phyloP scores from a whole-genome alignment of 2,329 filamentous ascomycete genomes.

The Onygenales sp. region DNA sequence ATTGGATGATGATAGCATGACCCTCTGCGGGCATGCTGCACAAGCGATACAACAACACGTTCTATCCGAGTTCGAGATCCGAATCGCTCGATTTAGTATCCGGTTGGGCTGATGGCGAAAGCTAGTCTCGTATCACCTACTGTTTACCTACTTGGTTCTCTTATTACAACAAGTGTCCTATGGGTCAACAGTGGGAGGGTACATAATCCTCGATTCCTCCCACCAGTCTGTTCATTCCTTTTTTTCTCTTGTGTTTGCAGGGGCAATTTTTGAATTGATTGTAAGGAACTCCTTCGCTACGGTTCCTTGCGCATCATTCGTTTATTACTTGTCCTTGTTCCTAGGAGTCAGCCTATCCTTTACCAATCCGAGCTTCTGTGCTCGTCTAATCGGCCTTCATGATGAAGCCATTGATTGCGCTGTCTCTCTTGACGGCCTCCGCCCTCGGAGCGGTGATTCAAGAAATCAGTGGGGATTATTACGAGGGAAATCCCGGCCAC shows the following conservation, averaged over 20 bases:
- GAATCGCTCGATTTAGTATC: too few species aligned
- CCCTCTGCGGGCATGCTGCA: too few species aligned
- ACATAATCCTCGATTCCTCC: background rate
- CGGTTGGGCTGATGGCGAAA: background rate
- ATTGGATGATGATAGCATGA: too few species aligned
- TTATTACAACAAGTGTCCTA: background rate
- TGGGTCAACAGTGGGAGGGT: background rate
- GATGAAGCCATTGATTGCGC: slow-evolving; percentile 16
- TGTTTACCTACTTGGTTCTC: background rate
- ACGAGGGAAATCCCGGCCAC: background rate
- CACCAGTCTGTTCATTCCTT: background rate
- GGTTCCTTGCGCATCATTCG: slow-evolving; percentile 27
- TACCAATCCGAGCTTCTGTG: background rate
- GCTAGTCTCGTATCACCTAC: background rate
- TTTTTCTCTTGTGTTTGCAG: background rate
- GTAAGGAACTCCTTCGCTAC: slow-evolving; percentile 38
- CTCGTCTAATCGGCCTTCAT: slow-evolving; percentile 7
- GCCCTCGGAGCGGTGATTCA: slow-evolving; percentile 14
- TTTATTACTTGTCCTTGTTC: slow-evolving; percentile 14
- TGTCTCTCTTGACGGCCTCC: slow-evolving; percentile 17
- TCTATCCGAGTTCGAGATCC: too few species aligned
- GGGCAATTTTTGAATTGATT: background rate
- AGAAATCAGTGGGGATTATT: slow-evolving; percentile 5
- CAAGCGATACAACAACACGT: too few species aligned
- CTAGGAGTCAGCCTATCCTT: background rate